phyloP scores from a whole-genome alignment of 2,329 filamentous ascomycete species.

The Botryotinia convoluta region DNA sequence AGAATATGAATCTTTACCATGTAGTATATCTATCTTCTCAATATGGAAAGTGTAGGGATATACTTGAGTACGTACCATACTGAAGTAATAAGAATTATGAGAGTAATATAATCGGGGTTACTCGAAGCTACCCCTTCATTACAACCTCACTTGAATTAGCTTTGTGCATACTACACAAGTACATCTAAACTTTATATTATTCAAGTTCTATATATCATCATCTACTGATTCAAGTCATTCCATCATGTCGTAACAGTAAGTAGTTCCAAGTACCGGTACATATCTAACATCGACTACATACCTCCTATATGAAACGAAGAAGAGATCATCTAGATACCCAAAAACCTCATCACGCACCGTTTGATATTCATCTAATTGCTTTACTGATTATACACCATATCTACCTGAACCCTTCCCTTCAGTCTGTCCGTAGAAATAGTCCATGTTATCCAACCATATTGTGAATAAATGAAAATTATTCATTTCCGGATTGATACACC shows the following conservation, averaged over 20 bases:
- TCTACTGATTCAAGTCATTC: not conserved
- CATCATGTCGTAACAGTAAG: not conserved
- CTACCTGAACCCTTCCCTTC: not conserved
- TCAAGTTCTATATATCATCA: not conserved
- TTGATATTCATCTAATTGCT: not conserved
- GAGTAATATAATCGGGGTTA: not conserved
- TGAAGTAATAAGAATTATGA: not conserved
- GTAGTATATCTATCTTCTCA: not conserved
- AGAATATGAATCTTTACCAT: not conserved
- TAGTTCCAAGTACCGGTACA: not conserved
- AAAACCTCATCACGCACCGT: not conserved
- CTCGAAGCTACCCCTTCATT: not conserved
- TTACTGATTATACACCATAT: not conserved
- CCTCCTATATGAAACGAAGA: not conserved
- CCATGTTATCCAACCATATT: slow-evolving; percentile 1
- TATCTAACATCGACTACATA: not conserved
- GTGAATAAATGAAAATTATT: not conserved
- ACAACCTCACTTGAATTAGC: not conserved
- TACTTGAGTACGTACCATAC: not conserved
- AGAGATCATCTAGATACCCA: not conserved
- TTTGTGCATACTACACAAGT: not conserved
- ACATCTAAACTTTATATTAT: not conserved
- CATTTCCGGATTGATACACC: slow-evolving; percentile 13
- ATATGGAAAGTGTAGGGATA: not conserved
- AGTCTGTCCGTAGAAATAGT: not conserved